Percentiles rank a stretch among this genome's conserved stretches.
Conservation (phyloP, 1,284 basidiomycete species). For the Heterobasidion irregulare region DNA sequence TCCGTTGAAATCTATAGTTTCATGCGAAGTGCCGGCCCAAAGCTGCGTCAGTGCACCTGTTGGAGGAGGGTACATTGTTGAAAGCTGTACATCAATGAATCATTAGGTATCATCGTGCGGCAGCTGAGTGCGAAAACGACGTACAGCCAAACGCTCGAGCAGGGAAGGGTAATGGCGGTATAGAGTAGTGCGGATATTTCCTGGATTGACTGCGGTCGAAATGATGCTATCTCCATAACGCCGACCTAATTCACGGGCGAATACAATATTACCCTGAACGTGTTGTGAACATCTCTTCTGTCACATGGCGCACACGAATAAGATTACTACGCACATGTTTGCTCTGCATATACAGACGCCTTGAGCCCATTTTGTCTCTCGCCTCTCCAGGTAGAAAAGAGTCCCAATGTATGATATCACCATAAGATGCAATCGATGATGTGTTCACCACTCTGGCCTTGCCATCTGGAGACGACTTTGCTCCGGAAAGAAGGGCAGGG, state of each 20-base stretch:
- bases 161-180: neutral
- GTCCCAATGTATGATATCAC: constrained; percentile 9
- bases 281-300: neutral
- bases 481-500: constrained; percentile 33
- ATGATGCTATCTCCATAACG: constrained; percentile 22
- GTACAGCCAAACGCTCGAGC: neutral
- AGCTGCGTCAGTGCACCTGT: constrained; percentile 18
- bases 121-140: neutral
- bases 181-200: constrained; percentile 1
- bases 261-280: constrained; percentile 23
- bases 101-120: neutral
- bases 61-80: neutral
- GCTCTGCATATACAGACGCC: constrained; percentile 29
- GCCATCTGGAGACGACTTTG: constrained; percentile 24
- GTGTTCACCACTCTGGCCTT: constrained; percentile 40
- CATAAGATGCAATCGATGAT: constrained; percentile 25
- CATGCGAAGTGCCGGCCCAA: constrained; percentile 19
- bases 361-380: constrained; percentile 14
- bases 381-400: constrained; percentile 13
- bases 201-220: constrained; percentile 14
- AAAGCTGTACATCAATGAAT: constrained; percentile 6
- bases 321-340: constrained; percentile 26
- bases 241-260: constrained; percentile 24
- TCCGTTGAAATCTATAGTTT: constrained; percentile 16
- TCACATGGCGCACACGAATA: neutral